Conservation (phyloP, 768 basidiomycete genomes). For the Boletellus ananas region DNA sequence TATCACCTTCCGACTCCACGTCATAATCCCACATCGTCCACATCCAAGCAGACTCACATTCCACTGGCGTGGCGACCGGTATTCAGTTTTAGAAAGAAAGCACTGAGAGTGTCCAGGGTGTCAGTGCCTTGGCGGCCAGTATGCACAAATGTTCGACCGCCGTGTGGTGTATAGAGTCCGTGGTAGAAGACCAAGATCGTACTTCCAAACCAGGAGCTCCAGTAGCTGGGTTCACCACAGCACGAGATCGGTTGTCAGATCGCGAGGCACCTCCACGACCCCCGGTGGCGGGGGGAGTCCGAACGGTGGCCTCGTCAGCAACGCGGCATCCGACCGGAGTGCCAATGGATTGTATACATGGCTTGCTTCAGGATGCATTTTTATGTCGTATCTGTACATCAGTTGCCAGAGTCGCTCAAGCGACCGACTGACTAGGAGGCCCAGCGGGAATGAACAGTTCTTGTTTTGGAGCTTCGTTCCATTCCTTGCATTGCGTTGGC, state of each 20-base stretch:
- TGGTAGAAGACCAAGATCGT: neutral
- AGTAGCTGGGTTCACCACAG: conserved; percentile 11
- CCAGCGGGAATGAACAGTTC: neutral
- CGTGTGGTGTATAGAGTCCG: neutral
- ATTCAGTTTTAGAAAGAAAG: neutral
- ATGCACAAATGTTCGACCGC: neutral
- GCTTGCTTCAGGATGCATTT: too few relatives aligned
- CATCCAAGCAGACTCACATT: neutral
- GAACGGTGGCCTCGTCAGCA: neutral
- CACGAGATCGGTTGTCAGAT: conserved; percentile 16
- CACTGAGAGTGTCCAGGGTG: neutral
- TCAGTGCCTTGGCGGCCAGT: neutral
- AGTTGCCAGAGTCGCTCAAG: neutral
- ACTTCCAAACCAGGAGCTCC: neutral
- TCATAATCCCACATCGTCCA: neutral
- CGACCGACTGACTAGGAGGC: neutral
- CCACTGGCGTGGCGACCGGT: neutral
- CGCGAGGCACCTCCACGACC: neutral
- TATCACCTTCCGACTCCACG: neutral
- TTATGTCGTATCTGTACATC: neutral
- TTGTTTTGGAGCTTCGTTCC: conserved; percentile 1
- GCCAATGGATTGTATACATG: too few relatives aligned
- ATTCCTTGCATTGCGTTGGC: neutral
- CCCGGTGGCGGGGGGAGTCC: neutral
- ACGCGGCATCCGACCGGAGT: too few relatives aligned